A percentile compares a stretch with the other conserved stretches of the same genome.
Evolutionary conservation across 139 green algal genomes (phyloP).

Genomic region (Edaphochlamys debaryana): DNA sequence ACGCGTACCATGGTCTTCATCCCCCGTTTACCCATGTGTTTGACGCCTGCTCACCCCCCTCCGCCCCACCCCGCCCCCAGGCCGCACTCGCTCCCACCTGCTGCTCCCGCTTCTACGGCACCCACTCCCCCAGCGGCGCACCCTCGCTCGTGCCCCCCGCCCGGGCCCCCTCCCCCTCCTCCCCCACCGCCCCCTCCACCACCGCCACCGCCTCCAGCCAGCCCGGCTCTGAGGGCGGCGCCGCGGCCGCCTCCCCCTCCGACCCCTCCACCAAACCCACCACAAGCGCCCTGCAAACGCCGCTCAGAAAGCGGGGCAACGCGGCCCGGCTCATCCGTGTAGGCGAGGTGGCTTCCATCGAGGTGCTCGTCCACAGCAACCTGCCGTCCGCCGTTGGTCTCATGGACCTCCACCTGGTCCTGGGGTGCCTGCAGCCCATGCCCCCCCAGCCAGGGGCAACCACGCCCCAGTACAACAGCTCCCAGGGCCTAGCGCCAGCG

Average conservation of each 20-base stretch:
- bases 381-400: slow-evolving; percentile 18
- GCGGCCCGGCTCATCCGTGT: slow-evolving; percentile 20
- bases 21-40: too few species aligned
- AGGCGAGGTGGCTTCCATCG: slow-evolving; percentile 9
- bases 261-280: too few species aligned
- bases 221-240: not conserved
- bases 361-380: slow-evolving; percentile 31
- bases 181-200: not conserved
- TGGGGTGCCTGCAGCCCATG: slow-evolving; percentile 12
- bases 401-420: slow-evolving; percentile 21
- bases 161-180: not conserved
- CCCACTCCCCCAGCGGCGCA: not conserved
- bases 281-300: too few species aligned
- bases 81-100: not conserved
- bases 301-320: not conserved
- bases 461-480: too few species aligned
- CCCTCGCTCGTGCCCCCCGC: slow-evolving; percentile 20
- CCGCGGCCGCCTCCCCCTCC: not conserved
- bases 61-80: not conserved
- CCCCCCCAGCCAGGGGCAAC: not conserved
- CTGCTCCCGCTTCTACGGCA: slow-evolving; percentile 24
- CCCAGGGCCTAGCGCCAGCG: too few species aligned
- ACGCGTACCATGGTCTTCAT: too few species aligned
- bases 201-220: not conserved
- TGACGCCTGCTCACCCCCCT: too few species aligned